phyloP scores from a whole-genome alignment of 306 rosid species.

The Cicer bijugum region DNA sequence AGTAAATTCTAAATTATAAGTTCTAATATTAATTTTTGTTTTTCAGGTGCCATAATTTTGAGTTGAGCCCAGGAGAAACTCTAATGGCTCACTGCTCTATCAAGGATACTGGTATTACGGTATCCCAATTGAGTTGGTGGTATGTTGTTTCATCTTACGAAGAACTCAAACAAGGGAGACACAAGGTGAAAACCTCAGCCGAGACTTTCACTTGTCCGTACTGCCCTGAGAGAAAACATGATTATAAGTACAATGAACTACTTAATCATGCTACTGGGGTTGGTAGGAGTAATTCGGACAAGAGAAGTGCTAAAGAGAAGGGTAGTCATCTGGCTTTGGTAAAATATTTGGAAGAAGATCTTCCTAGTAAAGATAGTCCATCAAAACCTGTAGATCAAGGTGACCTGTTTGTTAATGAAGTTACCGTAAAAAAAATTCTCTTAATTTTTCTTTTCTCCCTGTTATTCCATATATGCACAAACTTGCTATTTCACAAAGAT shows the following conservation, averaged over 20 bases:
- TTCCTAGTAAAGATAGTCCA: slow-evolving; percentile 50
- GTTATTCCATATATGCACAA: slow-evolving; percentile 10
- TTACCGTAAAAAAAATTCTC: background rate
- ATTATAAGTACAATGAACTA: slow-evolving; percentile 64
- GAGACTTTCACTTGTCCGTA: slow-evolving; percentile 81
- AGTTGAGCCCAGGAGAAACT: slow-evolving; percentile 48
- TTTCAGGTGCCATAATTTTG: slow-evolving; percentile 48
- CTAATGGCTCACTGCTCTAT: slow-evolving; percentile 55
- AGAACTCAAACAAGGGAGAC: slow-evolving; percentile 69
- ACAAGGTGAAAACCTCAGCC: slow-evolving; percentile 60
- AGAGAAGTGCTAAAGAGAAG: slow-evolving; percentile 76
- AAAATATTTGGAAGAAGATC: slow-evolving; percentile 74
- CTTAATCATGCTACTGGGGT: slow-evolving; percentile 93
- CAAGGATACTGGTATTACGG: slow-evolving; percentile 60
- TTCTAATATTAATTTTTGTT: background rate
- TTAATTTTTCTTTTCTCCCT: background rate
- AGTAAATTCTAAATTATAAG: slow-evolving; percentile 1
- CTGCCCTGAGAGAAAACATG: slow-evolving; percentile 72
- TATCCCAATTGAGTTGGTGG: slow-evolving; percentile 64
- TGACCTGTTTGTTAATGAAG: slow-evolving; percentile 42
- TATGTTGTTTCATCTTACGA: slow-evolving; percentile 63
- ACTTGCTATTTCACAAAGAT: background rate
- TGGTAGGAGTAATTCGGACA: slow-evolving; percentile 77
- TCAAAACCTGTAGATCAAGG: slow-evolving; percentile 58
- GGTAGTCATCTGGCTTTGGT: slow-evolving; percentile 82